Base-by-base conservation (phyloP, 805 yeast genomes). In the Vanderwaltozyma polyspora region DNA sequence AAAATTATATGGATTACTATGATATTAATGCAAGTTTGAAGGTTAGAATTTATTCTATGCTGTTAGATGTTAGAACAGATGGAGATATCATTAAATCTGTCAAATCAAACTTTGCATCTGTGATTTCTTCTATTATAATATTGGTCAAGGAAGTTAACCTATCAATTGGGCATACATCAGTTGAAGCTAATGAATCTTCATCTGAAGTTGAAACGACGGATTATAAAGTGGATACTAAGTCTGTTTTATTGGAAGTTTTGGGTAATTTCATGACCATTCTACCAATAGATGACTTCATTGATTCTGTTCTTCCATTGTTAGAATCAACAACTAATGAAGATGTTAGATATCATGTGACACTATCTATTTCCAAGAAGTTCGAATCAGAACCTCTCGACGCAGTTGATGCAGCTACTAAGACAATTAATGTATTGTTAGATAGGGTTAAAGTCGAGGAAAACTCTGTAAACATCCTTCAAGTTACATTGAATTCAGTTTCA, bases 271-370 rank as follows among this genome's bases (percentile, higher is more conserved):
- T 89, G 39, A 74, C 75, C 38, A 63, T 85, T 41, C 63, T 89
- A 34, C 95, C 97, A 21, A 70, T 86, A 42, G 68, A 68, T 41
- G 70, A 74, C 43, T 87, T 83, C 53, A 78, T 79, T 19, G 63
- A 67, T 13, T 73, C 94, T 2, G 68, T 81, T 17, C 60, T 68
- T 19, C 61, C 65, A 7, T 49, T 76, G 32, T 37, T 59, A 29
- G 38, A 40, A 6, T 45, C 42, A 19, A 45, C 39, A 14, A 38
- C 45, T 11, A 43, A 73, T 10, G 52, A 65, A 34, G 70, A 66
- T 34, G 67, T 79, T 31, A 75, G 76, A 38, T 70, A 70, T 44
- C 79, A 76, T 45, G 64, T 80, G 36, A 74, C 83, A 10, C 49
- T 68, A 21, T 69, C 85, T 29, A 66, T 84, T 2, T 70, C 77